Conservation (phyloP, 495 filamentous ascomycete species). For the Cladorrhinum samala region DNA sequence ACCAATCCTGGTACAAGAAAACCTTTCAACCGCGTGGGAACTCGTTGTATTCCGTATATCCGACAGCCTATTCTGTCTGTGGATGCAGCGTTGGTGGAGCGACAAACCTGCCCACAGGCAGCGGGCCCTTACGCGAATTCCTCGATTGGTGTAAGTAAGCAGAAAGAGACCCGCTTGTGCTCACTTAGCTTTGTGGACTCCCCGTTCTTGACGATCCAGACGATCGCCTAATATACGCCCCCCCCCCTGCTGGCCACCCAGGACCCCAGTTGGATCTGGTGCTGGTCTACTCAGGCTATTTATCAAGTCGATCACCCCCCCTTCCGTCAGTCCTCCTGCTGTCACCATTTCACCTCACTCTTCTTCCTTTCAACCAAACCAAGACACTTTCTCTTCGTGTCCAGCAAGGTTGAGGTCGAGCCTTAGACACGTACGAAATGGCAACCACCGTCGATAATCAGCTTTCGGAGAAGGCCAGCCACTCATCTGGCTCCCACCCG, state of each 20-base stretch:
- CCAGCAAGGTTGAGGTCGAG: background rate
- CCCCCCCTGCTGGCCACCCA: background rate
- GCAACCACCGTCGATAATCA: slow-evolving; percentile 4
- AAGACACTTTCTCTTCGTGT: background rate
- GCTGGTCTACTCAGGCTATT: background rate
- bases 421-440: slow-evolving; percentile 9
- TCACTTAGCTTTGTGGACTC: background rate
- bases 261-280: slow-evolving; percentile 6
- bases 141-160: background rate
- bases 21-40: no score
- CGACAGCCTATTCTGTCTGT: background rate
- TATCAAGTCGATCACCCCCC: slow-evolving; percentile 12
- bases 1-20: no score
- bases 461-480: slow-evolving; percentile 29
- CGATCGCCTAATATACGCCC: background rate
- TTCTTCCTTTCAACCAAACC: background rate
- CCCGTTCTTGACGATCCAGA: background rate
- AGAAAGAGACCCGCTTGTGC: slow-evolving; percentile 1
- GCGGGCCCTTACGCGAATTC: background rate
- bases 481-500: slow-evolving; percentile 20
- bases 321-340: background rate
- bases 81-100: background rate
- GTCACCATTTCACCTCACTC: background rate
- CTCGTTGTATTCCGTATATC: background rate
- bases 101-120: background rate